Base-by-base conservation (phyloP, 495 filamentous ascomycete genomes). In the Podospora fimiseda region DNA sequence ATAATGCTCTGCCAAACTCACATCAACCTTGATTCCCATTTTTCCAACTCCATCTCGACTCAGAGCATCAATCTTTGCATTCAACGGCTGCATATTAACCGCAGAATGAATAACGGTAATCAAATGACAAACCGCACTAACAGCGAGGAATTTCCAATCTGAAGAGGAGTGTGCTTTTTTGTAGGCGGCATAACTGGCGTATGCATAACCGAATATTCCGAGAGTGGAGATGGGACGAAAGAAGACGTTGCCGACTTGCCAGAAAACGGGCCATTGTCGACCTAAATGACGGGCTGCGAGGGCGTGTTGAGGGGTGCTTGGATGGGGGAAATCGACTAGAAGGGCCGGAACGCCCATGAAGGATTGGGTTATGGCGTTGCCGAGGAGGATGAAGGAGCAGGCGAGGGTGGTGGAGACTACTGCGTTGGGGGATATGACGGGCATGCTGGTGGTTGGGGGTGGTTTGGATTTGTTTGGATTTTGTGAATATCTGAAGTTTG, bases 281-380 rank as follows among this genome's bases (percentile, higher is more conserved):
- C 74, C 70, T 15, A 78, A 68, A 21, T 72, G 62, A 33, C 60
- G 60, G 15, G 72, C 69, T 55, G 70, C 65, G 5, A 56, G 55
- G 2, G 67, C 52, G 56, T 76, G 69, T 0, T 66, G 59, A 0
- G 70, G 62, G 11, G 69, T 67, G 2, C 65, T 61, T 13, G 72
- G 64, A 7, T 58, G 45, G 16, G 74, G 74, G 62, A 76, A 77
- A 61, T 74, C 66, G 42, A 74, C 63, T 15, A 78, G 64, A 11
- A 74, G 60, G 15, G 73, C 73, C 3, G 74, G 74, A 27, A 75
- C 67, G 21, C 70, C 71, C 74, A 75, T 77, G 62, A 71, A 74
- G 37, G 74, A 75, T 63, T 77, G 72, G 7, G 74, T 76, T 44
- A 77, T 71, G 4, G 74, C 74, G 60, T 77, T 77, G 72, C 74